Conservation (phyloP, 225 moss, liverwort and hornwort genomes). For the Takakia lepidozioides region DNA sequence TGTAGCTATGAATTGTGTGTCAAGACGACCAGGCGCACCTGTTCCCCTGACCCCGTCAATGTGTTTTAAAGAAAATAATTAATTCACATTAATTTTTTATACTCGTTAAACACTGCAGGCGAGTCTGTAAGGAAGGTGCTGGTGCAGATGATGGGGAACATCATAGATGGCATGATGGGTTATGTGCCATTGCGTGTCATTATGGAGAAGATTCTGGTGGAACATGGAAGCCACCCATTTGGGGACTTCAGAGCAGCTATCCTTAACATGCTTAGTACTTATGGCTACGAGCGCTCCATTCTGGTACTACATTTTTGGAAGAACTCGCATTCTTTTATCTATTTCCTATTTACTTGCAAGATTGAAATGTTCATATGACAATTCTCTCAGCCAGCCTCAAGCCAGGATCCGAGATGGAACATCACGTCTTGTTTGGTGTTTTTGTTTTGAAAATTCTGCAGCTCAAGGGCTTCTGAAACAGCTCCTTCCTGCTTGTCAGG, state of each 20-base stretch:
- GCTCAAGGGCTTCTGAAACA: too few species aligned
- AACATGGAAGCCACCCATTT: slow-evolving; percentile 83
- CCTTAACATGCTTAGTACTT: slow-evolving; percentile 91
- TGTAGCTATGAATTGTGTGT: too few species aligned
- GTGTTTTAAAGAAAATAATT: too few species aligned
- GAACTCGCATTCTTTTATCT: neutral
- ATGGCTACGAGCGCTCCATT: slow-evolving; percentile 90
- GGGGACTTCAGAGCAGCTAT: slow-evolving; percentile 92
- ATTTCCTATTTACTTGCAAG: neutral
- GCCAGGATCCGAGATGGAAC: too few species aligned
- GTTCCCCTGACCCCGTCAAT: too few species aligned
- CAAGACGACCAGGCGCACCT: too few species aligned
- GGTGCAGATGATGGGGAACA: slow-evolving; percentile 70
- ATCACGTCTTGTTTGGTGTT: too few species aligned
- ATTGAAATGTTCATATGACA: neutral
- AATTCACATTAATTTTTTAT: too few species aligned
- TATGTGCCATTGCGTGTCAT: slow-evolving; percentile 83
- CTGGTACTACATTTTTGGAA: slow-evolving; percentile 43
- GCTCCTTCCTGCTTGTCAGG: too few species aligned
- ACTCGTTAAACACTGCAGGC: slow-evolving; percentile 39
- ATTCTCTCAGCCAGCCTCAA: too few species aligned
- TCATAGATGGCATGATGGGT: slow-evolving; percentile 97
- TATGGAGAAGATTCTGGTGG: slow-evolving; percentile 90
- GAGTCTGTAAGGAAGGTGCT: slow-evolving; percentile 57
- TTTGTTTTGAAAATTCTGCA: too few species aligned